These are phyloP conservation scores for Umbilicus rupestris DNA, from an alignment of 164 flowering plant genomes.

Conservation along the genomic window DNA sequence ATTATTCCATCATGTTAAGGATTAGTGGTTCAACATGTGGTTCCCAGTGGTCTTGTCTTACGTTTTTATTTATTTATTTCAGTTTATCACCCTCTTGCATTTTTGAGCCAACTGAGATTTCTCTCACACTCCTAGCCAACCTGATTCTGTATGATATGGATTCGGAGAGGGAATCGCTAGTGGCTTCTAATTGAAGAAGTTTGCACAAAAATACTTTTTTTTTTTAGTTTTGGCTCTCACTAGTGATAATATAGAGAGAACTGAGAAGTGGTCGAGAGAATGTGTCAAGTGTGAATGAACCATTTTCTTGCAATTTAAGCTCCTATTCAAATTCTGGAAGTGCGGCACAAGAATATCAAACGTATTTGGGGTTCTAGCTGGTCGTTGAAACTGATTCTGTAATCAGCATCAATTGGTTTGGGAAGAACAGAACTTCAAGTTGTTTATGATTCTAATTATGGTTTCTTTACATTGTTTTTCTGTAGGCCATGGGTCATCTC, in stretches of 20 bases:
- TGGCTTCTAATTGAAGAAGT: neutral
- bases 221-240: neutral
- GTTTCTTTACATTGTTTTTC: neutral
- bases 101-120: neutral
- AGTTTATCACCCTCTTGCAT: neutral
- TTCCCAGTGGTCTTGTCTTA: neutral
- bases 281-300: neutral
- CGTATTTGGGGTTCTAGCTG: neutral
- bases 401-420: neutral
- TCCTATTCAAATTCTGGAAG: neutral
- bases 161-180: neutral
- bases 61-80: neutral
- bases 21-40: neutral
- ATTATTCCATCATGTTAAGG: neutral
- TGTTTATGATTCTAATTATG: neutral
- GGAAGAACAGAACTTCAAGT: neutral
- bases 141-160: neutral
- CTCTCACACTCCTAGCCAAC: neutral
- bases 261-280: neutral
- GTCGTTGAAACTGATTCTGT: neutral
- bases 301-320: neutral
- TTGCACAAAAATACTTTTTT: neutral
- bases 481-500: constrained; percentile 1
- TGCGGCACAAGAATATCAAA: neutral
- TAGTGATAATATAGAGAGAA: neutral